Evolutionary conservation across 257 asterid genomes (phyloP), one percentile per base, ranked within the genome.

Genomic region (Salvia rosmarinus): DNA sequence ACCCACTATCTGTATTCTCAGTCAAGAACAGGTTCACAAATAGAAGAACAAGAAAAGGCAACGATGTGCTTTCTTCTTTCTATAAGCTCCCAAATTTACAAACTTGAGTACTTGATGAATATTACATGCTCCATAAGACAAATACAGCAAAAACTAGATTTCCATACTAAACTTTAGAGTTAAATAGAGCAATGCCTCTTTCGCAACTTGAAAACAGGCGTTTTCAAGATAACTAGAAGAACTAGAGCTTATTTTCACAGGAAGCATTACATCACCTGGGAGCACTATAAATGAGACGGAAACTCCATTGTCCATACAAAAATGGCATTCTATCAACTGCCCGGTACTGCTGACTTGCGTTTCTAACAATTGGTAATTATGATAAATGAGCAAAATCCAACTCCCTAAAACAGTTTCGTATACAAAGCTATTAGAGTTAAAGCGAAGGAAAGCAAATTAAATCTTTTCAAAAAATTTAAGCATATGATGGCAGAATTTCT

Each of bases 181-280:
- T 32, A 32, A 32, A 2, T 39, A 21, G 57, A 13, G 43, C 65
- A 61, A 14, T 16, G 13, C 44, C 44, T 39, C 44, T 39, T 9
- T 57, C 42, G 14, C 44, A 6, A 25, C 47, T 39, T 39, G 44
- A 10, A 32, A 16, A 67, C 14, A 11, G 7, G 61, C 16, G 7
- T 0, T 61, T 60, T 23, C 20, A 30, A 37, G 14, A 40, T 32
- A 44, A n/a, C 43, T 19, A 34, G 44, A 23, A 42, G 44, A 39
- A n/a, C 43, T 19, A 34, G 32, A 39, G 25, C 56, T 51, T 42
- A 39, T 70, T 56, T 46, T 64, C 56, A n/a, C 51, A 56, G 51
- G 73, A 65, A 19, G 65, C 35, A 51, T n/a, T 39, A n/a, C 44
- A 72, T 52, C 64, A 72, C 63, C 23, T 9, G 50, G 46, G 4